These are phyloP conservation scores for Actinomortierella ambigua DNA, from an alignment of 371 early-diverging fungal genomes.

Conservation along the genomic window DNA sequence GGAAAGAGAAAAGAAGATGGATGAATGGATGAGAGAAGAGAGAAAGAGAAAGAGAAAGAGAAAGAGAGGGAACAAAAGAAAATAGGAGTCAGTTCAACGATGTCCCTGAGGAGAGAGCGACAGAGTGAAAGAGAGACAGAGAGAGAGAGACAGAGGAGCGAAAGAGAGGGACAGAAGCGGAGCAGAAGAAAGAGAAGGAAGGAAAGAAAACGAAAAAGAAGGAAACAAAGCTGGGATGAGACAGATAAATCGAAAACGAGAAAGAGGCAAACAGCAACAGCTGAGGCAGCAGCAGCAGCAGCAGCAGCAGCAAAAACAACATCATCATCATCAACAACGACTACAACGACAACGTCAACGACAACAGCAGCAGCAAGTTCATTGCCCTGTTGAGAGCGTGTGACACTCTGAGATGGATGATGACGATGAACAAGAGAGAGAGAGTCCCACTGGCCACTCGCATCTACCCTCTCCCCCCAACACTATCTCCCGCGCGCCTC, in stretches of 20 bases:
- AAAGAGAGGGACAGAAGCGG: slow-evolving; percentile 4
- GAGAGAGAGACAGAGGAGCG: slow-evolving; percentile 3
- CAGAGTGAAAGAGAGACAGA: slow-evolving; percentile 5
- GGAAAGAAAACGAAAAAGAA: background rate
- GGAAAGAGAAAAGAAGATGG: slow-evolving; percentile 31
- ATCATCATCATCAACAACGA: slow-evolving; percentile 2
- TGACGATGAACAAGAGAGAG: no score
- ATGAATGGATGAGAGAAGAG: slow-evolving; percentile 15
- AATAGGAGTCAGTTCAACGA: slow-evolving; percentile 1
- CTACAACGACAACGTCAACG: slow-evolving; percentile 4
- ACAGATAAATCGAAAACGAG: no score
- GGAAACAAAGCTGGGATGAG: no score
- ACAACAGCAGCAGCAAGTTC: background rate
- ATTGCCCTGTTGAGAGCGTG: no score
- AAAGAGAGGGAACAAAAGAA: slow-evolving; percentile 7
- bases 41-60: slow-evolving; percentile 6
- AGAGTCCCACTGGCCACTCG: no score
- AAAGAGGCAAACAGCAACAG: slow-evolving; percentile 1
- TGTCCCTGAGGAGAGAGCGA: slow-evolving; percentile 6
- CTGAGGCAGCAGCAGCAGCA: slow-evolving; percentile 6
- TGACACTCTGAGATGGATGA: no score
- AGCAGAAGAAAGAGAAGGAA: slow-evolving; percentile 14
- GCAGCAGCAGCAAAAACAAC: background rate
- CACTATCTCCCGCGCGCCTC: no score
- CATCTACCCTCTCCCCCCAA: no score